Conservation (phyloP, 176 grass and related monocot genomes). For the Luzula sylvatica region DNA sequence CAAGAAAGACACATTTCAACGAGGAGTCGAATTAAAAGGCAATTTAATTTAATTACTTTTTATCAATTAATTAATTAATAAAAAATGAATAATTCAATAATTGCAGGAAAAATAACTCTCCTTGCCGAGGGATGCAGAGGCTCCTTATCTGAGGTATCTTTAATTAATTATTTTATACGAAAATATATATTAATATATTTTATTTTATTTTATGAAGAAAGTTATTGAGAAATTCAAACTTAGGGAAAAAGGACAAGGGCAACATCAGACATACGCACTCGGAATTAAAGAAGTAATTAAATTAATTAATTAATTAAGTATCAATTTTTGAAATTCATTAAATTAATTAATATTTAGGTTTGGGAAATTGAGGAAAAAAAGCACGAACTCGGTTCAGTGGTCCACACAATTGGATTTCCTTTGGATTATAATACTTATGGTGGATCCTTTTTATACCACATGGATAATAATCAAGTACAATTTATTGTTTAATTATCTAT, state of each 20-base stretch:
- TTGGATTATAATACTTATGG: conserved; percentile 81
- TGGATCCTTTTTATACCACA: conserved; percentile 85
- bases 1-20: conserved; percentile 80
- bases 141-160: conserved; percentile 88
- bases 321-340: neutral
- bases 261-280: conserved; percentile 96
- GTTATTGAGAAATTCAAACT: conserved; percentile 73
- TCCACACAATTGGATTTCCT: conserved; percentile 95
- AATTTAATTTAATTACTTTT: neutral
- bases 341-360: conserved; percentile 34
- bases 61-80: neutral
- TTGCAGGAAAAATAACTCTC: conserved; percentile 73
- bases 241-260: conserved; percentile 73
- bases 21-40: conserved; percentile 89
- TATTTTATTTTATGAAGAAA: conserved; percentile 45
- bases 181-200: neutral
- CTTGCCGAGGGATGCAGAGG: conserved; percentile 93
- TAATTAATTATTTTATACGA: conserved; percentile 12
- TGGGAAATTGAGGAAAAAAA: conserved; percentile 94
- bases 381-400: conserved; percentile 61
- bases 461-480: conserved; percentile 74
- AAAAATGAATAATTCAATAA: too few relatives aligned
- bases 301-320: neutral
- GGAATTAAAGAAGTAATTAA: conserved; percentile 89
- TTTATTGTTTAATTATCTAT: neutral